A percentile compares a stretch with the other conserved stretches of the same genome.
Evolutionary conservation across 257 asterid species (phyloP).

Genomic region (Perilla frutescens): DNA sequence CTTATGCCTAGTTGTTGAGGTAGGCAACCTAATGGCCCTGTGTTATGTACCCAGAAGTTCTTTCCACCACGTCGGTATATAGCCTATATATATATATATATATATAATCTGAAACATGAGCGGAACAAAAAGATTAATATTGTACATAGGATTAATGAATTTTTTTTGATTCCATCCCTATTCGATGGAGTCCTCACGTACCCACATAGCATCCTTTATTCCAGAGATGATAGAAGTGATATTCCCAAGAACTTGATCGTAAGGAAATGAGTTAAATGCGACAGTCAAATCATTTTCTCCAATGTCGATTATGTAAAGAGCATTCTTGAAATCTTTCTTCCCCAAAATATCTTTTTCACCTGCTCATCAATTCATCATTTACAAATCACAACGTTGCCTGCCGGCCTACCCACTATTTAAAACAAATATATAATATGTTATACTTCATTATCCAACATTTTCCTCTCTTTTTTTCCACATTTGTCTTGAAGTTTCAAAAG

Average conservation of each 20-base stretch:
- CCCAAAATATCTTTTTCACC: conserved; percentile 35
- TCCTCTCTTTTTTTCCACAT: no score
- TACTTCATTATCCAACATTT: no score
- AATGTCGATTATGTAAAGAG: conserved; percentile 54
- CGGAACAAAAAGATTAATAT: no score
- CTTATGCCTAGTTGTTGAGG: conserved; percentile 46
- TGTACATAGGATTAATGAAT: no score
- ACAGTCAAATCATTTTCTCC: conserved; percentile 57
- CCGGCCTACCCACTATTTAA: no score
- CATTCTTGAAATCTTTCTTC: conserved; percentile 42
- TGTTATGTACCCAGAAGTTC: conserved; percentile 60
- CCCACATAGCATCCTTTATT: conserved; percentile 52
- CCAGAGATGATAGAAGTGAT: conserved; percentile 60
- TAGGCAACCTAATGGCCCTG: conserved; percentile 64
- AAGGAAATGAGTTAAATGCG: conserved; percentile 39
- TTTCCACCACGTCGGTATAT: conserved; percentile 51
- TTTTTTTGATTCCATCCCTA: no score
- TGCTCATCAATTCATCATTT: neutral
- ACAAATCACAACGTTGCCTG: no score
- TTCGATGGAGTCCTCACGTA: conserved; percentile 14
- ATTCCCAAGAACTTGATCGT: conserved; percentile 40
- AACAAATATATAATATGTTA: no score
- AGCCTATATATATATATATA: conserved; percentile 23
- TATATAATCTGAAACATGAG: neutral
- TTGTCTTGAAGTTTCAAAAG: no score